Evolutionary conservation across 1,284 basidiomycete genomes (phyloP).

Genomic region (Moesziomyces sp.): DNA sequence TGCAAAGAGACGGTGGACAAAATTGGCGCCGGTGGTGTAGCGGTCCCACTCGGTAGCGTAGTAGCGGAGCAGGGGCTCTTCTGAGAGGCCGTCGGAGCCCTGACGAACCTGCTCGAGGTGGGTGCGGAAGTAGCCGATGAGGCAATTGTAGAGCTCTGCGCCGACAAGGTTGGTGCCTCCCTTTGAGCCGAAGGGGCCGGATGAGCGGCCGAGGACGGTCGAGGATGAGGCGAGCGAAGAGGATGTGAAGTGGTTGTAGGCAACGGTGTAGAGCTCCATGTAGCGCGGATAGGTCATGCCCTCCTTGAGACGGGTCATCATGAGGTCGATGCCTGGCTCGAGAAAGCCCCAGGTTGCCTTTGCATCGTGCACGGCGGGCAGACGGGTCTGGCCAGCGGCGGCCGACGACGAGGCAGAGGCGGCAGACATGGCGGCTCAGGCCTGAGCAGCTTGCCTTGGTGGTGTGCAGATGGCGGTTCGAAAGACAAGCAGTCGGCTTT

Average conservation of each 20-base stretch:
- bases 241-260: constrained; percentile 95
- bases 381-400: constrained; percentile 18
- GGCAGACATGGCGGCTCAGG: constrained; percentile 18
- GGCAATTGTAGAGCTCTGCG: constrained; percentile 89
- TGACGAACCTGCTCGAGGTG: constrained; percentile 70
- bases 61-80: constrained; percentile 87
- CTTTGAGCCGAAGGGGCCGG: constrained; percentile 36
- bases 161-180: constrained; percentile 91
- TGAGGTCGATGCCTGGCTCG: constrained; percentile 77
- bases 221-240: constrained; percentile 76
- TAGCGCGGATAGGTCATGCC: constrained; percentile 93
- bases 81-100: constrained; percentile 82
- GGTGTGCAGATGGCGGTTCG: neutral
- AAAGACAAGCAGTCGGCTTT: neutral
- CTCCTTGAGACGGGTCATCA: constrained; percentile 73
- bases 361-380: constrained; percentile 41
- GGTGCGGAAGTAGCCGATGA: constrained; percentile 82
- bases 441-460: neutral
- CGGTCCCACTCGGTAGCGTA: constrained; percentile 95
- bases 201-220: constrained; percentile 41
- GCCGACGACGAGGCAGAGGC: constrained; percentile 16
- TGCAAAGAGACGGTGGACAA: constrained; percentile 83
- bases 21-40: constrained; percentile 95
- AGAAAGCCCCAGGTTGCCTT: constrained; percentile 87
- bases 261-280: constrained; percentile 86